Evolutionary conservation across 1,284 basidiomycete species (phyloP).

Genomic region (Waitea zeae): DNA sequence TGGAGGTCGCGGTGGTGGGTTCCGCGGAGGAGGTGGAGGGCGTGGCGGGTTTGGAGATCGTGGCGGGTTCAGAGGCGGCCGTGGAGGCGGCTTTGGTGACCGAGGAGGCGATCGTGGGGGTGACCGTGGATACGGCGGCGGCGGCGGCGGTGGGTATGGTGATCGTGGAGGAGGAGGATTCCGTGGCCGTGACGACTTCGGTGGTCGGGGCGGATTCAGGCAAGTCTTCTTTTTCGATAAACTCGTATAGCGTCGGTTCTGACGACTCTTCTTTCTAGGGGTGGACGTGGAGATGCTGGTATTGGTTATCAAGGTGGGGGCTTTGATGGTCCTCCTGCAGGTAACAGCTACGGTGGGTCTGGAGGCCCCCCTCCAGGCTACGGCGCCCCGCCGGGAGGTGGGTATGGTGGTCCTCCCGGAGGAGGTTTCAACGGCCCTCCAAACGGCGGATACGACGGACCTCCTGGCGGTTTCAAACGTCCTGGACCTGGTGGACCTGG

Average conservation of each 20-base stretch:
- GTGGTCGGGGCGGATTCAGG: slow-evolving; percentile 31
- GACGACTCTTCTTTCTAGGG: slow-evolving; percentile 10
- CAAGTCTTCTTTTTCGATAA: slow-evolving; percentile 10
- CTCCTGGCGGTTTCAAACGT: slow-evolving; percentile 36
- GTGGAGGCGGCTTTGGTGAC: slow-evolving; percentile 15
- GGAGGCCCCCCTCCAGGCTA: slow-evolving; percentile 9
- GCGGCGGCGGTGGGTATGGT: slow-evolving; percentile 14
- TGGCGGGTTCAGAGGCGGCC: slow-evolving; percentile 16
- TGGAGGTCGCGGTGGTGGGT: slow-evolving; percentile 21
- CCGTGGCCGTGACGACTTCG: no score
- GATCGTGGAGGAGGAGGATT: slow-evolving; percentile 14
- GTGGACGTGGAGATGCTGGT: slow-evolving; percentile 54
- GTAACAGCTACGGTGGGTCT: slow-evolving; percentile 26
- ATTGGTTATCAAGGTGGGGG: slow-evolving; percentile 53
- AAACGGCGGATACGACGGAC: slow-evolving; percentile 33
- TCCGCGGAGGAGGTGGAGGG: slow-evolving; percentile 14
- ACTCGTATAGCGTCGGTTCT: slow-evolving; percentile 8
- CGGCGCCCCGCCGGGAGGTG: not conserved
- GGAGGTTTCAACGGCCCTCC: slow-evolving; percentile 19
- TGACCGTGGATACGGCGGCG: slow-evolving; percentile 14
- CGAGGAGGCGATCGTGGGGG: slow-evolving; percentile 18
- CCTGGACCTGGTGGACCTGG: slow-evolving; percentile 46
- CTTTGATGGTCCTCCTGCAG: slow-evolving; percentile 36
- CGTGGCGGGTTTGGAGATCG: slow-evolving; percentile 19
- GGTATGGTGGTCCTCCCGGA: slow-evolving; percentile 15